phyloP scores from a whole-genome alignment of 2,329 filamentous ascomycete genomes.

The Sporothrix sp. region DNA sequence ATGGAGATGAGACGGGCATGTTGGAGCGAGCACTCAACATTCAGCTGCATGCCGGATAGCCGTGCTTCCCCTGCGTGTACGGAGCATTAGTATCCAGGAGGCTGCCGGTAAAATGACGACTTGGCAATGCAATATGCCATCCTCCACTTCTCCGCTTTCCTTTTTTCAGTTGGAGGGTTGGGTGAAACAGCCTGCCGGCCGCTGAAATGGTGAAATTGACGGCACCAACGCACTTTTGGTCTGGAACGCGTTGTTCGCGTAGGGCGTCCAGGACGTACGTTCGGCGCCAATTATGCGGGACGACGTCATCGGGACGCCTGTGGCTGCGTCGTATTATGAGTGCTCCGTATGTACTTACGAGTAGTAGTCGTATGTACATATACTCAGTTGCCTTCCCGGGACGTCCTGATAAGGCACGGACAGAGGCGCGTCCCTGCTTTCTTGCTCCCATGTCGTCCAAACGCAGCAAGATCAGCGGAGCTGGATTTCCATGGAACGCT shows the following conservation, averaged over 20 bases:
- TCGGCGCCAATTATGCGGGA: conserved; percentile 7
- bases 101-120: not conserved
- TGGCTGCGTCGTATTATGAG: no score
- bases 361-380: no score
- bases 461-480: conserved; percentile 2
- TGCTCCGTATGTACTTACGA: no score
- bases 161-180: conserved; percentile 1
- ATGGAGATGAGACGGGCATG: no score
- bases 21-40: not conserved
- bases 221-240: no score
- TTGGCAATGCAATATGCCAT: conserved; percentile 1
- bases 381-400: no score
- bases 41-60: conserved; percentile 8
- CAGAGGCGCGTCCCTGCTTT: no score
- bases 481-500: conserved; percentile 7
- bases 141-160: conserved; percentile 9
- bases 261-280: not conserved
- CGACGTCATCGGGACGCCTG: conserved; percentile 15
- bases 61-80: conserved; percentile 1
- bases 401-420: no score
- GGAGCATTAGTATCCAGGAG: no score
- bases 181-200: not conserved
- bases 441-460: no score
- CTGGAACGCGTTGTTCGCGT: conserved; percentile 2
- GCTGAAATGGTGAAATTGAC: no score